These are phyloP conservation scores for Carex parvula DNA, from an alignment of 176 grass and related monocot species.

Conservation along the genomic window DNA sequence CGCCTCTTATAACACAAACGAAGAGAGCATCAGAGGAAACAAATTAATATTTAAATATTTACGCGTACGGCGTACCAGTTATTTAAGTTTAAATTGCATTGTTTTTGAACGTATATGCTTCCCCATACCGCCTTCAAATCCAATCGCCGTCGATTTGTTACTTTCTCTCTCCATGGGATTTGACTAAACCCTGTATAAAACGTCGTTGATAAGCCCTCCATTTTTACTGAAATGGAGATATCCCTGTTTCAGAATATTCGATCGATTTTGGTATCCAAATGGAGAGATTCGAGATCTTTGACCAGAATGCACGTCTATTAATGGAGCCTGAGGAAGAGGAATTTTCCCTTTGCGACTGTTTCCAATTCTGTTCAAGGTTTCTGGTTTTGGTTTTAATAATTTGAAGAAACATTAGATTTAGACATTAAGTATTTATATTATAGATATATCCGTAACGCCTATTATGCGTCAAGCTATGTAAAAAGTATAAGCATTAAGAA, in stretches of 20 bases:
- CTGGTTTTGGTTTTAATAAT: background rate
- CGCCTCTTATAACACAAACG: conserved; percentile 20
- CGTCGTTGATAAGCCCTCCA: background rate
- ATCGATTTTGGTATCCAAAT: background rate
- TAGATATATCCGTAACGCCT: background rate
- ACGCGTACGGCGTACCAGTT: background rate
- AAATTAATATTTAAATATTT: conserved; percentile 14
- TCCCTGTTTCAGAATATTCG: background rate
- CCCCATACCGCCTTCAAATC: background rate
- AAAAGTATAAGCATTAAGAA: background rate
- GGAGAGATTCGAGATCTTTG: background rate
- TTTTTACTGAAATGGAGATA: background rate
- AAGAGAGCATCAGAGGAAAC: background rate
- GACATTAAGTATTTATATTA: background rate
- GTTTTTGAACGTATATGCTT: background rate
- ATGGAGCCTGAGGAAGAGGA: background rate
- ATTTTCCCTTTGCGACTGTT: background rate
- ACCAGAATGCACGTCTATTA: conserved; percentile 4
- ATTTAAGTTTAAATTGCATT: conserved; percentile 10
- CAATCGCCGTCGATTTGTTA: background rate
- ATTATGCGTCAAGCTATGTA: conserved; percentile 23
- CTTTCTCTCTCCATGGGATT: conserved; percentile 2
- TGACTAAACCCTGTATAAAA: conserved; percentile 8
- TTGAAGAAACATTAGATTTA: conserved; percentile 12
- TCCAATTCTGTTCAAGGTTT: conserved; percentile 10